These are phyloP conservation scores for Medicago truncatula DNA, from an alignment of 306 rosid genomes.

Conservation along the genomic window MtrunA17r5.0-ANR NC_053044.1:29997001-29997500, in stretches of 20 bases:
- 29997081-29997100: neutral
- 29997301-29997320: neutral
- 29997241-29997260: neutral
- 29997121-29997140: neutral
- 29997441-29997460: constrained; percentile 5
- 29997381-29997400: constrained; percentile 23
- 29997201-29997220: neutral
- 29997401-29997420: neutral
- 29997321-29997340: neutral
- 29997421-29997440: constrained; percentile 23
- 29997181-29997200: constrained; percentile 8
- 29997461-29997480: constrained; percentile 21
- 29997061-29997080: too few species aligned
- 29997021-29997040: neutral
- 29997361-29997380: constrained; percentile 34
- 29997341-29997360: neutral
- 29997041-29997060: too few species aligned
- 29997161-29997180: constrained; percentile 16
- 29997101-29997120: constrained; percentile 1
- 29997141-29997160: neutral
- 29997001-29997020: constrained; percentile 25
- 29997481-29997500: constrained; percentile 35
- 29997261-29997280: constrained; percentile 5
- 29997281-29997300: neutral
- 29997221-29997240: neutral